Conservation (phyloP, 805 yeast genomes). For the Monosporozyma aquatica region DNA sequence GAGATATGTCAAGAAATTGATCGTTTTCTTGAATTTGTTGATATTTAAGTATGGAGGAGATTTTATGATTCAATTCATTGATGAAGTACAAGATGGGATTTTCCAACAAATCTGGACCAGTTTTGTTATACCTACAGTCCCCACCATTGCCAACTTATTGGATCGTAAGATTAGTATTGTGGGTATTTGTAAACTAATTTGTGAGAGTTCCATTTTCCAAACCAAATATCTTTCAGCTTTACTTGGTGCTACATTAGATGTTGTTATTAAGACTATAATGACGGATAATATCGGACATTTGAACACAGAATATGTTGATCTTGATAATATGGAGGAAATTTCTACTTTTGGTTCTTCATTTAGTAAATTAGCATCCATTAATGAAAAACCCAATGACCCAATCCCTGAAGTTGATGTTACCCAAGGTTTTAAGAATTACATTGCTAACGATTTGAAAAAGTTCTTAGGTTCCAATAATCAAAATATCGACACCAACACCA, state of each 20-base stretch:
- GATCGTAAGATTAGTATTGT: constrained; percentile 48
- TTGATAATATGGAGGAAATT: constrained; percentile 55
- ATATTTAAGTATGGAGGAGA: constrained; percentile 39
- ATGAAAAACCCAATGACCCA: constrained; percentile 62
- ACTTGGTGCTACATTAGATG: constrained; percentile 37
- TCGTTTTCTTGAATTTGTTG: constrained; percentile 50
- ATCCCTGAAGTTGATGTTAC: constrained; percentile 37
- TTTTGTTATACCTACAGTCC: constrained; percentile 35
- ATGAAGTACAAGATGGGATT: constrained; percentile 57
- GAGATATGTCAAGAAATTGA: constrained; percentile 62
- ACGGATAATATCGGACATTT: constrained; percentile 33
- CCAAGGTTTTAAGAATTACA: constrained; percentile 19
- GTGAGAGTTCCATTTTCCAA: constrained; percentile 27
- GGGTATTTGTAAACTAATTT: constrained; percentile 42
- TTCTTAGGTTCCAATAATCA: constrained; percentile 16
- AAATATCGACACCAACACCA: constrained; percentile 9
- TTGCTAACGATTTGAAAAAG: constrained; percentile 17
- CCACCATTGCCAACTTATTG: constrained; percentile 39
- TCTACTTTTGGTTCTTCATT: constrained; percentile 80
- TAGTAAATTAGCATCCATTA: constrained; percentile 61
- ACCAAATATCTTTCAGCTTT: constrained; percentile 34
- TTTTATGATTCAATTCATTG: constrained; percentile 57
- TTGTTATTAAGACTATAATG: constrained; percentile 33
- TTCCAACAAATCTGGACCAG: constrained; percentile 42
- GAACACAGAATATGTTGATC: constrained; percentile 32